Conservation (phyloP, 768 basidiomycete species). For the Rickenella mellea region DNA sequence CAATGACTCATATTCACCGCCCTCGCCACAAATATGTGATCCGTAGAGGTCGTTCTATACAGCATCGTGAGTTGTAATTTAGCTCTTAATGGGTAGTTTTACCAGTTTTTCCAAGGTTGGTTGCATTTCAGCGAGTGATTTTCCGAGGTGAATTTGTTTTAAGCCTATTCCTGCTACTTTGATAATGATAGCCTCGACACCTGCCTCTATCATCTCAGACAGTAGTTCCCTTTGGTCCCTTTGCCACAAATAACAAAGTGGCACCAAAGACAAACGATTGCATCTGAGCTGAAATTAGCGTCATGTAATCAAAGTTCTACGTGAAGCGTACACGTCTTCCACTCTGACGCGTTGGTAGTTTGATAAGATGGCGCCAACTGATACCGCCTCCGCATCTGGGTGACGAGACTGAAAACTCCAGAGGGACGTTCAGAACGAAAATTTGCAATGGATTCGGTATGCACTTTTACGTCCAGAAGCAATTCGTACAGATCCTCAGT, state of each 20-base stretch:
- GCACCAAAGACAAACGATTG: conserved; percentile 65
- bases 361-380: conserved; percentile 94
- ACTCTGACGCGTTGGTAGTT: conserved; percentile 96
- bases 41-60: conserved; percentile 72
- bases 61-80: not conserved
- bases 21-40: conserved; percentile 92
- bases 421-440: conserved; percentile 2
- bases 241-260: conserved; percentile 91
- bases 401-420: conserved; percentile 44
- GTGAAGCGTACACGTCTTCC: conserved; percentile 87
- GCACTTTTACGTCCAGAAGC: conserved; percentile 68
- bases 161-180: conserved; percentile 96
- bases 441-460: conserved; percentile 8
- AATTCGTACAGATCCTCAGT: conserved; percentile 86
- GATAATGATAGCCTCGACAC: conserved; percentile 78
- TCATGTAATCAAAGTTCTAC: not conserved
- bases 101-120: conserved; percentile 67
- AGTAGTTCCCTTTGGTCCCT: conserved; percentile 80
- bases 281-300: conserved; percentile 41
- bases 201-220: conserved; percentile 73
- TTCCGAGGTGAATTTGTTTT: conserved; percentile 67
- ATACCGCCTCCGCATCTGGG: conserved; percentile 78
- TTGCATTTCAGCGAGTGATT: conserved; percentile 64
- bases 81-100: conserved; percentile 12
- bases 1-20: conserved; percentile 94